phyloP scores from a whole-genome alignment of 768 basidiomycete species.

The Tubosaeta sp. region DNA sequence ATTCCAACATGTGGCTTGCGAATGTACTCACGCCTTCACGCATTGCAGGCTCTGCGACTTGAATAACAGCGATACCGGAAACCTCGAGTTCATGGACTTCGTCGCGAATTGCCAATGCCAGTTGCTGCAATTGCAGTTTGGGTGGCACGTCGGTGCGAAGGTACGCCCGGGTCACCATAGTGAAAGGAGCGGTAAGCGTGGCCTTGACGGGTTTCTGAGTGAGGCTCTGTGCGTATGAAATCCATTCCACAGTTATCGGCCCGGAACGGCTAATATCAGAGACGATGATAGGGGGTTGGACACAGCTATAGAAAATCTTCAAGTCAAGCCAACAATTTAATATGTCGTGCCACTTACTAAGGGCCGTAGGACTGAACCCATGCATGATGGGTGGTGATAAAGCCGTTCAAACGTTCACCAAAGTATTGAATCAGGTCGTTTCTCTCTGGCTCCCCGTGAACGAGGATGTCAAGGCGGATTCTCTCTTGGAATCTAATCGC shows the following conservation, averaged over 20 bases:
- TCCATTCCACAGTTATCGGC: slow-evolving; percentile 97
- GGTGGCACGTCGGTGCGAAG: slow-evolving; percentile 96
- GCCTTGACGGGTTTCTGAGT: slow-evolving; percentile 98
- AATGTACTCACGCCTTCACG: slow-evolving; percentile 82
- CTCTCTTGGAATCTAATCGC: slow-evolving; percentile 97
- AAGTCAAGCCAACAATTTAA: slow-evolving; percentile 7
- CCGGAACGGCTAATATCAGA: slow-evolving; percentile 91
- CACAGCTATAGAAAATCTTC: slow-evolving; percentile 55
- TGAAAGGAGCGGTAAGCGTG: slow-evolving; percentile 97
- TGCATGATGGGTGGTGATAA: slow-evolving; percentile 96
- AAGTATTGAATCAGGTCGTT: slow-evolving; percentile 99
- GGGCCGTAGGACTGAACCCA: slow-evolving; percentile 99
- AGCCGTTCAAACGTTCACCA: slow-evolving; percentile 90
- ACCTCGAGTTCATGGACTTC: slow-evolving; percentile 97
- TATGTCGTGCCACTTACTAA: slow-evolving; percentile 48
- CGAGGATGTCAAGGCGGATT: slow-evolving; percentile 92
- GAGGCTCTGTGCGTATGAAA: slow-evolving; percentile 91
- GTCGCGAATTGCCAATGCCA: slow-evolving; percentile 96
- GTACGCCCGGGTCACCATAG: slow-evolving; percentile 99
- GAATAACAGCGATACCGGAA: slow-evolving; percentile 95
- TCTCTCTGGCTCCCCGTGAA: slow-evolving; percentile 98
- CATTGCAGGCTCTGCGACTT: slow-evolving; percentile 99
- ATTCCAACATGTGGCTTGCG: neutral
- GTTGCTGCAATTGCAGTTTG: slow-evolving; percentile 96
- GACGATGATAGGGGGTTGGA: slow-evolving; percentile 97